Base-by-base conservation (phyloP, 257 asterid genomes). In the Nyctanthes arbortristis region DNA sequence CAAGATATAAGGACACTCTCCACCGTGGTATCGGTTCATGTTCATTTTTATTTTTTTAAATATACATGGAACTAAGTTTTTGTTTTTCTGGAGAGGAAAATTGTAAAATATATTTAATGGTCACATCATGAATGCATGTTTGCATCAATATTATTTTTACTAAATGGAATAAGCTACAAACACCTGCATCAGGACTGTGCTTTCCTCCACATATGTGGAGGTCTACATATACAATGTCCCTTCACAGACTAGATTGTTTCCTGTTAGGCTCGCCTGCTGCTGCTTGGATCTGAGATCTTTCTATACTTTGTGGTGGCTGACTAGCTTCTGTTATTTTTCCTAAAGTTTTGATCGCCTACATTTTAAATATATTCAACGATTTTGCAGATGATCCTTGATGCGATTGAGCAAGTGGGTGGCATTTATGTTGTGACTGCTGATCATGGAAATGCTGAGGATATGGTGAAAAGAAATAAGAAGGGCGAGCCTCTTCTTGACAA, bases 381-480 rank as follows among this genome's bases (percentile, higher is more conserved):
- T 54, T 49, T 18, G 74, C 73, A 91, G 99, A 91, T 87, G 85
- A 93, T 93, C 45, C 80, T 93, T 52, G 99, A 93, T 35, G 96
- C 96, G 16, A 78, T 93, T 4, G 96, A 85, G 85, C 87, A 93
- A 83, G 96, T 93, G 35, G 93, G 99, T 52, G 97, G 99, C 67
- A 91, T 93, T 35, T 93, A 84, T 62, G 82, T 93, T n/a, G 93
- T 93, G 8, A 93, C 99, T 39, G 99, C 99, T 66, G 99, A 93
- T 79, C 99, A 93, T 69, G 99, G 99, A 67, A 93, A 93, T 74
- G 97, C 97, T 0, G 99, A 93, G 83, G 99, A 93, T 77, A 91
- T 91, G 99, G 99, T 93, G 72, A 93, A 93, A 80, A 89, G 99
- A 75, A 77, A 93, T 88, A 93, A 89, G 90, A 93, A 91, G 75